phyloP scores from a whole-genome alignment of 2,329 filamentous ascomycete genomes.

The Alternaria infectoria region DNA sequence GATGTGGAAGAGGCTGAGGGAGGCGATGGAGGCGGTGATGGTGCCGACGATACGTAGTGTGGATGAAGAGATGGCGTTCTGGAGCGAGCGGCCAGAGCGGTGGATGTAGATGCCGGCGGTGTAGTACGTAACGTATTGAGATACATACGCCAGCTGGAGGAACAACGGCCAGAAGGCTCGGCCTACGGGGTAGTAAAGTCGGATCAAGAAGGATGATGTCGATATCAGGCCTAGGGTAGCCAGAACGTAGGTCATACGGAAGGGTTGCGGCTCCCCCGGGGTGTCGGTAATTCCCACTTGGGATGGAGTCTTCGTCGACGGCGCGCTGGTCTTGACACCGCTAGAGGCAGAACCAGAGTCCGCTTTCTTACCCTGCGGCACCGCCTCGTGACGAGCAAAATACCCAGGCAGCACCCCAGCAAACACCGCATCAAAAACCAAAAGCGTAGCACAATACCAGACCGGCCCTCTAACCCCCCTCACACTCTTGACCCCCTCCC shows the following conservation, averaged over 20 bases:
- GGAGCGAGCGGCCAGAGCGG: neutral
- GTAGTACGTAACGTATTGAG: conserved; percentile 27
- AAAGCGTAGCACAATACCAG: conserved; percentile 26
- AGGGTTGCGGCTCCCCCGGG: neutral
- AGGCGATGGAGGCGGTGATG: neutral
- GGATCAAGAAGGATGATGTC: conserved; percentile 12
- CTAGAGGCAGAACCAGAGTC: neutral
- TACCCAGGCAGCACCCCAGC: neutral
- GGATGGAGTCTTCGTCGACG: neutral
- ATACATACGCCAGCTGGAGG: conserved; percentile 17
- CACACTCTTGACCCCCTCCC: conserved; percentile 1
- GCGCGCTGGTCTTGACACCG: neutral
- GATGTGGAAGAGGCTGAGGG: neutral
- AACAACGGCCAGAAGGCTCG: conserved; percentile 8
- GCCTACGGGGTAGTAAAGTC: conserved; percentile 14
- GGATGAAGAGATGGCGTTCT: neutral
- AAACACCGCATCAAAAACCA: conserved; percentile 23
- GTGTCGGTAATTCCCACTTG: neutral
- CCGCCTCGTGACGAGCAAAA: neutral
- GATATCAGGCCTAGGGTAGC: neutral
- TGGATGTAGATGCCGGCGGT: neutral
- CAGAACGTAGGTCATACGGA: neutral
- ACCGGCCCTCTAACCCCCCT: conserved; percentile 24
- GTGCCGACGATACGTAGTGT: neutral
- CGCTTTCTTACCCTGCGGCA: neutral